Evolutionary conservation across 768 basidiomycete genomes (phyloP).

Genomic region (Filobasidium floriforme): DNA sequence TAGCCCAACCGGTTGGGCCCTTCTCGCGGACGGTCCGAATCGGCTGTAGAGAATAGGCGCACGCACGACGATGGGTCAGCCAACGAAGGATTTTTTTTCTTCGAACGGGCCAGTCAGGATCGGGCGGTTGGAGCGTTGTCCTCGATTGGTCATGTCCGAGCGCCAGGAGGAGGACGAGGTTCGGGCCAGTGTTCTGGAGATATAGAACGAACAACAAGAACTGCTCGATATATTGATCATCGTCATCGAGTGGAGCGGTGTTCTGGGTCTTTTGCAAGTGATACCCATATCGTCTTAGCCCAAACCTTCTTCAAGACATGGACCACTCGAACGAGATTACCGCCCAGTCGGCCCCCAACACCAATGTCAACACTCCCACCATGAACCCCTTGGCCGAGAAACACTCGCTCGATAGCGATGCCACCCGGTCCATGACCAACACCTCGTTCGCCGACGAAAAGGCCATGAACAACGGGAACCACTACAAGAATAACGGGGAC

Average conservation of each 20-base stretch:
- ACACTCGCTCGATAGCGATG: not conserved
- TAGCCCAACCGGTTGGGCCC: no score
- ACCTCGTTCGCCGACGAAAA: constrained; percentile 9
- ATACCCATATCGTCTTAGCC: no score
- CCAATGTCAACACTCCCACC: not conserved
- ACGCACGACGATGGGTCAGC: no score
- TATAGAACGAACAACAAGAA: no score
- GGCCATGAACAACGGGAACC: not conserved
- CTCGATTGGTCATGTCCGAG: not conserved
- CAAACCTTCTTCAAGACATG: not conserved
- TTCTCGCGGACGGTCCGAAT: no score
- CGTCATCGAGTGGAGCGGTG: no score
- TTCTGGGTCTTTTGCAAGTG: no score
- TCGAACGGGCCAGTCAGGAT: not conserved
- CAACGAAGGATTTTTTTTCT: not conserved
- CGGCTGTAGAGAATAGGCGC: not conserved
- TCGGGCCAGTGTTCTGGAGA: no score
- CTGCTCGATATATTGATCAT: no score
- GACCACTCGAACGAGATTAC: not conserved
- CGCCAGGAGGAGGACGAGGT: no score
- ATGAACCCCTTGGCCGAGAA: not conserved
- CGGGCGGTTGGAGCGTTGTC: not conserved
- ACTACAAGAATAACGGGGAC: not conserved
- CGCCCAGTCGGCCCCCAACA: not conserved
- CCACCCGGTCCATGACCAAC: constrained; percentile 4